Percentiles rank a stretch among this genome's conserved stretches.
Evolutionary conservation across 2,329 filamentous ascomycete genomes (phyloP).

Genomic region (Aspergillus sp.): DNA sequence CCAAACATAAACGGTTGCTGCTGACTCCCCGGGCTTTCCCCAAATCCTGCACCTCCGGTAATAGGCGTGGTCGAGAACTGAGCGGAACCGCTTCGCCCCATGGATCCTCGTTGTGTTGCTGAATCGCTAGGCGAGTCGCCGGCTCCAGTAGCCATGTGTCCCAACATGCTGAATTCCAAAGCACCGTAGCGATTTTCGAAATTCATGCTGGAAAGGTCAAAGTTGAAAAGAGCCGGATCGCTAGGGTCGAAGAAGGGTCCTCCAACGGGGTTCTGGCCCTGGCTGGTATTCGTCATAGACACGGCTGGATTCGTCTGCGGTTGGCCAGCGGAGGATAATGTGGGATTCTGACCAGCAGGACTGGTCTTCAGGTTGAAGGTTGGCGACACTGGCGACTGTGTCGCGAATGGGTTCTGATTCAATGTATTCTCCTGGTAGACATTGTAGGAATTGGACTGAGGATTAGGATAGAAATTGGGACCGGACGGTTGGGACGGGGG

Average conservation of each 20-base stretch:
- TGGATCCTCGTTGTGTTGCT: constrained; percentile 41
- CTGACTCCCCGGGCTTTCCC: constrained; percentile 39
- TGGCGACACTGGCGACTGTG: constrained; percentile 66
- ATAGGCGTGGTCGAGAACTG: constrained; percentile 33
- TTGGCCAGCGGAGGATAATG: constrained; percentile 39
- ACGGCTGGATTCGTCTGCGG: constrained; percentile 43
- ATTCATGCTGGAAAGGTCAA: constrained; percentile 86
- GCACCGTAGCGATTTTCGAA: constrained; percentile 96
- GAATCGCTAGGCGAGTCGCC: constrained; percentile 69
- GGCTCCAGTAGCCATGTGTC: constrained; percentile 88
- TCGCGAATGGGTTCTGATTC: constrained; percentile 49
- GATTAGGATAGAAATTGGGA: constrained; percentile 27
- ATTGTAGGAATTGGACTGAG: constrained; percentile 33
- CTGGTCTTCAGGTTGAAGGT: constrained; percentile 54
- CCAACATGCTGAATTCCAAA: constrained; percentile 90
- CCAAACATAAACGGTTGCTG: constrained; percentile 41
- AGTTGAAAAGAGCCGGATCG: constrained; percentile 89
- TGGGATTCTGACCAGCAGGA: constrained; percentile 29
- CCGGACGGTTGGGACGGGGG: constrained; percentile 19
- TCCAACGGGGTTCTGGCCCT: constrained; percentile 41
- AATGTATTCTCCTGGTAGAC: constrained; percentile 45
- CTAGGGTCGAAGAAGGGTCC: constrained; percentile 74
- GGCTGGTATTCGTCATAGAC: constrained; percentile 35
- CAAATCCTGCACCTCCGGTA: constrained; percentile 31
- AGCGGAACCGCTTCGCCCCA: constrained; percentile 36